Percentiles rank a stretch among this genome's conserved stretches.
Conservation (phyloP, 441 rosid genomes). For the Corymbia citriodora region DNA sequence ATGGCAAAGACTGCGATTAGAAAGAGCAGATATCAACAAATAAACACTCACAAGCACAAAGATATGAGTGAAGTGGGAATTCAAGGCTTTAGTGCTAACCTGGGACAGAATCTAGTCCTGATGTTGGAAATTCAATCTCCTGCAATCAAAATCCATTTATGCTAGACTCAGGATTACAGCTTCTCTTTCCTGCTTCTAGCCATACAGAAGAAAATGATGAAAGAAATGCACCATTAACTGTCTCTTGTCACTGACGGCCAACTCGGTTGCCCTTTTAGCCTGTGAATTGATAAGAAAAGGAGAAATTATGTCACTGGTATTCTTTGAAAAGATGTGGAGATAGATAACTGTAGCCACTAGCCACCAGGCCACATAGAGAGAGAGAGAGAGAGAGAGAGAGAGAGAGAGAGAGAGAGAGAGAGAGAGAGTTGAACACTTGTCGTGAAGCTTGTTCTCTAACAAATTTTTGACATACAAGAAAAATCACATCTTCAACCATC, state of each 20-base stretch:
- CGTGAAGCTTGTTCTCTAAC: background rate
- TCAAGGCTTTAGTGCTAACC: constrained; percentile 23
- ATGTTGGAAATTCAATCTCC: constrained; percentile 97
- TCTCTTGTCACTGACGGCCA: constrained; percentile 58
- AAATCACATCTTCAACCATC: background rate
- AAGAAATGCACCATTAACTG: constrained; percentile 72
- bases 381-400: too few species aligned
- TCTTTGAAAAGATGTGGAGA: background rate
- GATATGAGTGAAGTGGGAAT: background rate
- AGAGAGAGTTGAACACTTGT: background rate
- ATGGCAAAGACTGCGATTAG: background rate
- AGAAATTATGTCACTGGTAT: background rate
- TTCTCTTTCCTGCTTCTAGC: background rate
- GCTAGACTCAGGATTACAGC: constrained; percentile 10
- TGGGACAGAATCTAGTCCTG: constrained; percentile 91
- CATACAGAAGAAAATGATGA: constrained; percentile 7
- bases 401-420: background rate
- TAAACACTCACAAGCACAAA: background rate
- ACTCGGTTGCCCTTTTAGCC: constrained; percentile 68
- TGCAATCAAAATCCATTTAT: constrained; percentile 24
- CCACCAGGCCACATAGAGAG: background rate
- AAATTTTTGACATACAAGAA: background rate
- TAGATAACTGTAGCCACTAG: background rate
- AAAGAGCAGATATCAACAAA: background rate
- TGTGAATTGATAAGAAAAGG: constrained; percentile 19